phyloP scores from a whole-genome alignment of 371 early-diverging fungal genomes.

The Smittium culicis region DNA sequence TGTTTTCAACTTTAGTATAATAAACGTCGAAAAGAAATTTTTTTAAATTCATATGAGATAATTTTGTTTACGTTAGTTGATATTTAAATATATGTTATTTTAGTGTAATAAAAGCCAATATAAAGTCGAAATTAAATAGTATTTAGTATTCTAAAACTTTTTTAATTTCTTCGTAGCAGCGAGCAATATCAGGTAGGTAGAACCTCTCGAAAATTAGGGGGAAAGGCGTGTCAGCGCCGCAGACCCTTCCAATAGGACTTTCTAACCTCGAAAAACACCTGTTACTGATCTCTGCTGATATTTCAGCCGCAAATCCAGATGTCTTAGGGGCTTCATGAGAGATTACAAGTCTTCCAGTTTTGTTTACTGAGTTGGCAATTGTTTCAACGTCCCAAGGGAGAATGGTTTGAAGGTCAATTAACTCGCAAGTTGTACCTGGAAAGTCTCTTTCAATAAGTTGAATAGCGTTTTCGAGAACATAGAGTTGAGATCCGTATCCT shows the following conservation, averaged over 20 bases:
- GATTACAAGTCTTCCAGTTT: constrained; percentile 86
- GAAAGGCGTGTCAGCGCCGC: constrained; percentile 90
- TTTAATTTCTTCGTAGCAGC: constrained; percentile 81
- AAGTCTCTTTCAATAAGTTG: constrained; percentile 72
- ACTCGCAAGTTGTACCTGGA: constrained; percentile 80
- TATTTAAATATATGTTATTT: too few species aligned
- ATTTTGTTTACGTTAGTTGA: too few species aligned
- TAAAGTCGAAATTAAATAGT: too few species aligned
- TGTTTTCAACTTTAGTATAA: too few species aligned
- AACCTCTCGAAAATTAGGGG: constrained; percentile 90
- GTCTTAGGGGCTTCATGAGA: constrained; percentile 93
- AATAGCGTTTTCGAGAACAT: constrained; percentile 80
- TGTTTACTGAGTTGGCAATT: constrained; percentile 81
- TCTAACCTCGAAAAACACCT: constrained; percentile 68
- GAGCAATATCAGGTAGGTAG: constrained; percentile 76
- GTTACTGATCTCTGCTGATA: constrained; percentile 83
- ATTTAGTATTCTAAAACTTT: constrained; percentile 54
- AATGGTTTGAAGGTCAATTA: constrained; percentile 88
- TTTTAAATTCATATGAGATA: too few species aligned
- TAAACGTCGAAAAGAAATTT: too few species aligned
- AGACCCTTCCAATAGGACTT: constrained; percentile 73
- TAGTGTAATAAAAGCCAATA: too few species aligned
- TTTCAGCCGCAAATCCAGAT: constrained; percentile 88
- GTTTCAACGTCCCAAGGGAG: constrained; percentile 91
- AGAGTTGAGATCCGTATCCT: constrained; percentile 90